These are phyloP conservation scores for Fusarium subtropicale DNA, from an alignment of 2,329 filamentous ascomycete species.

Conservation along the genomic window DNA sequence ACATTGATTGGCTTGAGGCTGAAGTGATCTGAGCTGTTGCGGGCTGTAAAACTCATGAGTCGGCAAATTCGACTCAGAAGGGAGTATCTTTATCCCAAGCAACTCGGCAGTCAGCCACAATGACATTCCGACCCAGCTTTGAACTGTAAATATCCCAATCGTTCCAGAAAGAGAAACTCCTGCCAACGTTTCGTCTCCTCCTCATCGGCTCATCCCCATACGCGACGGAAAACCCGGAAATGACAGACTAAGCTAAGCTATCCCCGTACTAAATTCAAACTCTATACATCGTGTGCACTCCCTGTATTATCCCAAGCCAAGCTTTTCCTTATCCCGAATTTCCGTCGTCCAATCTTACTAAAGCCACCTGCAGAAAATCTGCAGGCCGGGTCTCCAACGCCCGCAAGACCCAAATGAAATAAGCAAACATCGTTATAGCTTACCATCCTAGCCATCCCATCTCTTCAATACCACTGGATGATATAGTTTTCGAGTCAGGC, in stretches of 20 bases:
- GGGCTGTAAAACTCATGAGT: background rate
- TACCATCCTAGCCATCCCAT: background rate
- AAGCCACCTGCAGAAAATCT: background rate
- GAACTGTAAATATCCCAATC: background rate
- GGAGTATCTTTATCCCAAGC: background rate
- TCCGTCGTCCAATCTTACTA: background rate
- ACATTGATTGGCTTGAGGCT: background rate
- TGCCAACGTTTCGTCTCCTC: background rate
- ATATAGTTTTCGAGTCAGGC: conserved; percentile 4
- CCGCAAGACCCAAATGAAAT: background rate
- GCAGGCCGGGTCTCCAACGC: background rate
- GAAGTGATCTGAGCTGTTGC: background rate
- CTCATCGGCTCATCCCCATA: background rate
- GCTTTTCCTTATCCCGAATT: background rate
- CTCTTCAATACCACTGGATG: background rate
- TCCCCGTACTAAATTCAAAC: conserved; percentile 1
- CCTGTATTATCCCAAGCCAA: background rate
- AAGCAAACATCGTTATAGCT: background rate
- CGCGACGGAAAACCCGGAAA: background rate
- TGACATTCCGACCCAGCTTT: background rate
- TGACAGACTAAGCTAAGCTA: background rate
- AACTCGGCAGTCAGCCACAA: background rate
- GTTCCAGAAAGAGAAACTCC: background rate
- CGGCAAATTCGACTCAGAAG: background rate
- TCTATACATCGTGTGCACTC: background rate